Percentiles rank a stretch among this genome's conserved stretches.
phyloP scores from a whole-genome alignment of 2,329 filamentous ascomycete species.

The Ampelomyces quisqualis region DNA sequence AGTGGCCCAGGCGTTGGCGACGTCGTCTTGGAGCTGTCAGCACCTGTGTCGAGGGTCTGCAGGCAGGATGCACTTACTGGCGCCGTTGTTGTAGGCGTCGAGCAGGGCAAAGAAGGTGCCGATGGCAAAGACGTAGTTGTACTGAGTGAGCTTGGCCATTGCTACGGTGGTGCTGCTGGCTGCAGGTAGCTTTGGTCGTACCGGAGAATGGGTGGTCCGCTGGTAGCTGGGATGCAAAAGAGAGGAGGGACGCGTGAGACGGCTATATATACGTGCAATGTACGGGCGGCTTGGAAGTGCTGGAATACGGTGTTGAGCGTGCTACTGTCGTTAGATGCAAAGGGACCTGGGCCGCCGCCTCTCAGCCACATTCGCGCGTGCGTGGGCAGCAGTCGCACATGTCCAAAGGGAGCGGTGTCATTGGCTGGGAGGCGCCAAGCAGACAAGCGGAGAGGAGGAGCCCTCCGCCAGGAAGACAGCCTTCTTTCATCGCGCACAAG shows the following conservation, averaged over 20 bases:
- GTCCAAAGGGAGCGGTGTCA: constrained; percentile 12
- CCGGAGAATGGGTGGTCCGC: constrained; percentile 17
- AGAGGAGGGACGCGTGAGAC: constrained; percentile 11
- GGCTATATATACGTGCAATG: constrained; percentile 22
- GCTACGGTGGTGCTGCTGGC: constrained; percentile 12
- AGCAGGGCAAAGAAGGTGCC: constrained; percentile 75
- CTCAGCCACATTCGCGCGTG: constrained; percentile 14
- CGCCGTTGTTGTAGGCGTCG: constrained; percentile 77
- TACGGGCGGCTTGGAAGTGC: constrained; percentile 13
- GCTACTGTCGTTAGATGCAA: constrained; percentile 9
- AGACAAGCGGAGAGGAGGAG: constrained; percentile 3
- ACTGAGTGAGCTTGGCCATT: constrained; percentile 42
- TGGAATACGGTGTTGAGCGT: constrained; percentile 12
- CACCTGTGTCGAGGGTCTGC: not conserved
- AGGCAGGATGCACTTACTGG: constrained; percentile 57
- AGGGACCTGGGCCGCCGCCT: constrained; percentile 12
- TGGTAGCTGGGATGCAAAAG: constrained; percentile 17
- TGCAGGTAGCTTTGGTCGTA: constrained; percentile 14
- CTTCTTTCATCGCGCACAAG: constrained; percentile 7
- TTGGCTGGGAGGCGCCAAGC: constrained; percentile 12
- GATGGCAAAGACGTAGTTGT: constrained; percentile 72
- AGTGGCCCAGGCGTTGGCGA: constrained; percentile 81
- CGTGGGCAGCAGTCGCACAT: constrained; percentile 17
- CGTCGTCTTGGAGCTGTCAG: constrained; percentile 62
- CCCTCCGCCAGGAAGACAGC: not conserved